Evolutionary conservation across 129 eudicot genomes (phyloP).

Genomic region (Lactuca sativa): DNA sequence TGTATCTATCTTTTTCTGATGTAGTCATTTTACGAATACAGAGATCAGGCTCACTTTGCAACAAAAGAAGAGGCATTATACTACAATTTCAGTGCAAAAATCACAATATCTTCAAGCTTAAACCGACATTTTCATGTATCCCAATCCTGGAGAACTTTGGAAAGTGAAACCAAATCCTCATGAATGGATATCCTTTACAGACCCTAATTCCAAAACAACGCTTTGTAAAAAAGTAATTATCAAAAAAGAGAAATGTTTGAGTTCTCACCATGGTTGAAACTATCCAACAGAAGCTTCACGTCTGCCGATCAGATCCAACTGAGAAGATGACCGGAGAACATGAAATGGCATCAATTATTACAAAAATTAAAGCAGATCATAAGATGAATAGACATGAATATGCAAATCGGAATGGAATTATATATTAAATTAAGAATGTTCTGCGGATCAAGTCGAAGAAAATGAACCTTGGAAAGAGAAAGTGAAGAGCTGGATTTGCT

Average conservation of each 20-base stretch:
- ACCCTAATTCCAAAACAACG: no score
- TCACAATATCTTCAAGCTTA: not conserved
- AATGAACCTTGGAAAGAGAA: not conserved
- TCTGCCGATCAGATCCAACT: slow-evolving; percentile 10
- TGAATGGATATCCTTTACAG: not conserved
- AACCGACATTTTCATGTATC: not conserved
- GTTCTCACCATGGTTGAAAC: slow-evolving; percentile 17
- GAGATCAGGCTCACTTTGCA: not conserved
- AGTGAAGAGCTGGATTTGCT: slow-evolving; percentile 13
- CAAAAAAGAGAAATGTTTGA: not conserved
- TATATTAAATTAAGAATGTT: not conserved
- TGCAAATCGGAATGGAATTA: not conserved
- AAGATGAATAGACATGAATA: not conserved
- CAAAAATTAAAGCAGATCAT: slow-evolving; percentile 5
- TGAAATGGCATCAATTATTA: not conserved
- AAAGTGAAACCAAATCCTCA: not conserved
- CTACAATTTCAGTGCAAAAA: slow-evolving; percentile 12
- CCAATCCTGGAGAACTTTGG: not conserved
- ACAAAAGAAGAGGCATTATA: not conserved
- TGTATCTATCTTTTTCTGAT: no score
- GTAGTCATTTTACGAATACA: slow-evolving; percentile 10
- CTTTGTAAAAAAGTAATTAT: not conserved
- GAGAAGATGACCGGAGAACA: slow-evolving; percentile 1
- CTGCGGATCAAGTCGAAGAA: slow-evolving; percentile 6
- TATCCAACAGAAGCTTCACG: slow-evolving; percentile 1